phyloP scores from a whole-genome alignment of 306 rosid genomes.

The Gillenia trifoliata region DNA sequence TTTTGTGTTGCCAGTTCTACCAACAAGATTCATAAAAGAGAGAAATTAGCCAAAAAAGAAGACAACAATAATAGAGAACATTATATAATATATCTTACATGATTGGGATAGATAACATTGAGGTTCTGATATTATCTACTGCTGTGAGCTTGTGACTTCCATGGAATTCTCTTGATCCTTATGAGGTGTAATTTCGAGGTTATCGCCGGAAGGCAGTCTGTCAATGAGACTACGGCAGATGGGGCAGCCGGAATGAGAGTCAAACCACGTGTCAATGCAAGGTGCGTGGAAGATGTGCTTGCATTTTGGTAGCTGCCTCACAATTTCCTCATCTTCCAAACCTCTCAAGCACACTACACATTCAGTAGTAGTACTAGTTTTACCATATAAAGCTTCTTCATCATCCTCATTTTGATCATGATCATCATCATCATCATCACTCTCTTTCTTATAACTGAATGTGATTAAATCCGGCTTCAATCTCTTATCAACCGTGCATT shows the following conservation, averaged over 20 bases:
- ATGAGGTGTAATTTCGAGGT: background rate
- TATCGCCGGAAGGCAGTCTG: background rate
- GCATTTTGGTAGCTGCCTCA: conserved; percentile 21
- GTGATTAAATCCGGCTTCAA: conserved; percentile 10
- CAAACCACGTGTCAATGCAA: conserved; percentile 21
- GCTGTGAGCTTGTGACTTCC: background rate
- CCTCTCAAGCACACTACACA: conserved; percentile 20
- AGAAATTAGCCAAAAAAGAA: background rate
- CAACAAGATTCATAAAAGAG: background rate
- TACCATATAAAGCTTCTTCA: background rate
- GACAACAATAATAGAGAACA: background rate
- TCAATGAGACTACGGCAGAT: conserved; percentile 4
- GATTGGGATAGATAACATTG: background rate
- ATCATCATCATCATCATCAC: background rate
- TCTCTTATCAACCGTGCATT: background rate
- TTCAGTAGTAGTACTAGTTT: background rate
- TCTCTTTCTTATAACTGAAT: conserved; percentile 10
- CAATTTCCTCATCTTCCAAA: conserved; percentile 16
- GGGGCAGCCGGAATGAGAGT: conserved; percentile 20
- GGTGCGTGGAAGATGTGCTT: conserved; percentile 24
- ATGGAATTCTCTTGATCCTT: background rate
- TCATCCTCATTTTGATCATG: background rate
- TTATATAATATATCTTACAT: background rate
- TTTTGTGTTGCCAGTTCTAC: background rate
- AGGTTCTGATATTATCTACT: background rate